These are phyloP conservation scores for Hypoxylon lenormandii DNA, from an alignment of 495 filamentous ascomycete species.

Conservation along the genomic window DNA sequence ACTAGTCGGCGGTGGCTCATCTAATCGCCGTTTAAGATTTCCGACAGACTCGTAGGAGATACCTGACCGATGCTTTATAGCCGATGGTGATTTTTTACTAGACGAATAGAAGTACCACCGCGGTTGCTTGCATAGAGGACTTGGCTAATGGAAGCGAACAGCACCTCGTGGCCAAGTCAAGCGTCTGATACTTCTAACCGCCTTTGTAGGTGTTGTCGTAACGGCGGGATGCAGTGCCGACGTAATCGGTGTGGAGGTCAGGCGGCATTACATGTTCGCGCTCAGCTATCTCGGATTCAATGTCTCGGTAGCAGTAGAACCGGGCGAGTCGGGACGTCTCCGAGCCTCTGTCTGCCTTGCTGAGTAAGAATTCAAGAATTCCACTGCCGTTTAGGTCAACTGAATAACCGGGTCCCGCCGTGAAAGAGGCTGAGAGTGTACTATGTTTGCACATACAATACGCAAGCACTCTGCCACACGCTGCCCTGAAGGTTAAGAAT, in stretches of 20 bases:
- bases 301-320: slow-evolving; percentile 16
- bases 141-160: too few species aligned
- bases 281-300: not conserved
- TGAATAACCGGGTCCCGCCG: slow-evolving; percentile 9
- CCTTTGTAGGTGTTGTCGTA: slow-evolving; percentile 3
- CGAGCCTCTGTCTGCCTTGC: slow-evolving; percentile 14
- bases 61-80: too few species aligned
- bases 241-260: slow-evolving; percentile 12
- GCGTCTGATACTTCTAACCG: slow-evolving; percentile 6
- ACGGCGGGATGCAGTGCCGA: slow-evolving; percentile 11
- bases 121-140: not conserved
- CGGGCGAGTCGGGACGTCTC: slow-evolving; percentile 36
- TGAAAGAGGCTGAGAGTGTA: slow-evolving; percentile 21
- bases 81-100: not conserved
- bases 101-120: not conserved
- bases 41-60: not conserved
- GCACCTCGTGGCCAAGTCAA: too few species aligned
- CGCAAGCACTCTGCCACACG: slow-evolving; percentile 1
- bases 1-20: slow-evolving; percentile 4
- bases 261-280: not conserved
- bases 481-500: slow-evolving; percentile 5
- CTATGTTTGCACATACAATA: too few species aligned
- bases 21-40: slow-evolving; percentile 8
- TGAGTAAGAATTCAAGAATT: slow-evolving; percentile 7
- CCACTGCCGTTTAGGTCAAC: not conserved